A percentile compares a stretch with the other conserved stretches of the same genome.
Conservation (phyloP, 164 flowering plant genomes). For the Echeveria elegans region DNA sequence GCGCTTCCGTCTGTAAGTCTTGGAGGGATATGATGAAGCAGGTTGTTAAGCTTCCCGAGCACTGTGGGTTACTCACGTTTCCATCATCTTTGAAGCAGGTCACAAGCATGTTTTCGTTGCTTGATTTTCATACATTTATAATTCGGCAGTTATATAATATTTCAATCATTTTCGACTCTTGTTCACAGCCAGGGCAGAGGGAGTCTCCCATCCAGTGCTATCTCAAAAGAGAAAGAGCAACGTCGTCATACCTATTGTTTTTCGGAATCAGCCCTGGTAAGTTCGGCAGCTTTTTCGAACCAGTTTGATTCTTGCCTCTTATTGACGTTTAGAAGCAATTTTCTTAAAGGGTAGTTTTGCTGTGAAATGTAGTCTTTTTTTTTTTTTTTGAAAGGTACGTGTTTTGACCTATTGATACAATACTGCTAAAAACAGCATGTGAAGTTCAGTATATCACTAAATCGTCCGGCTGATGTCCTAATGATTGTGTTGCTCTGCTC, state of each 20-base stretch:
- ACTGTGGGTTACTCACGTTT: slow-evolving; percentile 60
- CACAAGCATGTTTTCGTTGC: background rate
- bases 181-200: slow-evolving; percentile 53
- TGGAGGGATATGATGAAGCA: slow-evolving; percentile 63
- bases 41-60: slow-evolving; percentile 57
- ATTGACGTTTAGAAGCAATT: background rate
- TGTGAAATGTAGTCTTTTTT: background rate
- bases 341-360: background rate
- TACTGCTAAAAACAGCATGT: background rate
- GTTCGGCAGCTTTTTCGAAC: background rate
- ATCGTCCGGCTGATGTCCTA: background rate
- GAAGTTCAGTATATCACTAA: background rate
- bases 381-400: too few relatives aligned
- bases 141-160: background rate
- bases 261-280: slow-evolving; percentile 49
- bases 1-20: slow-evolving; percentile 66
- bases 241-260: slow-evolving; percentile 32
- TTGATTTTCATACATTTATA: background rate
- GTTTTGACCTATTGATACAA: background rate
- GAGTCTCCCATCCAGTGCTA: slow-evolving; percentile 43
- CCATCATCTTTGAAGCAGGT: slow-evolving; percentile 85
- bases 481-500: background rate
- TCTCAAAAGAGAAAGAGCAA: slow-evolving; percentile 41
- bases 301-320: background rate
- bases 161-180: background rate